These are phyloP conservation scores for Geranium incanum DNA, from an alignment of 441 rosid genomes.

Conservation along the genomic window DNA sequence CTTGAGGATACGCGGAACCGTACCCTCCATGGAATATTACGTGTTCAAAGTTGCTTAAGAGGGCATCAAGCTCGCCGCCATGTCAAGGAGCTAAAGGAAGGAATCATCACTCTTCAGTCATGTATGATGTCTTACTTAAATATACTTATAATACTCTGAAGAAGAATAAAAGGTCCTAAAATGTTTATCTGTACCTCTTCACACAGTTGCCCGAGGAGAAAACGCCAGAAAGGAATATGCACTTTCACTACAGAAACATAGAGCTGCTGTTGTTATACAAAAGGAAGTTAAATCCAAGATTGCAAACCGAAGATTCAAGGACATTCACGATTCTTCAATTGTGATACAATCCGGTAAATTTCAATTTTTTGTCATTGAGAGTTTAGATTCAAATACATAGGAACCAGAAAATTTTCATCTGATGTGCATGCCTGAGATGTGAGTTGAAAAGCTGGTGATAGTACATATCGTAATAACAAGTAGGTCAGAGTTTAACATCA, in stretches of 20 bases:
- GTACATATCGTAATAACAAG: background rate
- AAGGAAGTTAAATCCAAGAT: constrained; percentile 49
- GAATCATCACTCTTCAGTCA: constrained; percentile 68
- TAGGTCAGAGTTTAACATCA: background rate
- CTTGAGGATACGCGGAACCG: constrained; percentile 96
- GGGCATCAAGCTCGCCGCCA: constrained; percentile 74
- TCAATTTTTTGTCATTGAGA: constrained; percentile 10
- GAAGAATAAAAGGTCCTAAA: background rate
- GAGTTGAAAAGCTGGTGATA: background rate
- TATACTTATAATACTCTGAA: constrained; percentile 11
- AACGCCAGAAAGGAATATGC: constrained; percentile 61
- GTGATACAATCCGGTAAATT: constrained; percentile 67
- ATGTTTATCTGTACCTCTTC: constrained; percentile 19
- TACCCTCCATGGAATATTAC: constrained; percentile 87
- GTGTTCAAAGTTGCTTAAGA: constrained; percentile 92
- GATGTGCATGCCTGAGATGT: constrained; percentile 12
- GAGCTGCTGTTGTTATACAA: constrained; percentile 84
- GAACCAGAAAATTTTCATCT: constrained; percentile 1
- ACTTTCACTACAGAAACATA: constrained; percentile 49
- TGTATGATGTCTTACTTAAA: constrained; percentile 36
- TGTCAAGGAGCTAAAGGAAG: constrained; percentile 56
- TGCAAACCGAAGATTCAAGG: constrained; percentile 39
- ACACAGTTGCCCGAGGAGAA: constrained; percentile 74
- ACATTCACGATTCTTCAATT: constrained; percentile 48
- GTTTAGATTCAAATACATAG: constrained; percentile 8